Evolutionary conservation across 192 early-diverging fungal species (phyloP).

Genomic region (Phycomyces blakesleeanus): DNA sequence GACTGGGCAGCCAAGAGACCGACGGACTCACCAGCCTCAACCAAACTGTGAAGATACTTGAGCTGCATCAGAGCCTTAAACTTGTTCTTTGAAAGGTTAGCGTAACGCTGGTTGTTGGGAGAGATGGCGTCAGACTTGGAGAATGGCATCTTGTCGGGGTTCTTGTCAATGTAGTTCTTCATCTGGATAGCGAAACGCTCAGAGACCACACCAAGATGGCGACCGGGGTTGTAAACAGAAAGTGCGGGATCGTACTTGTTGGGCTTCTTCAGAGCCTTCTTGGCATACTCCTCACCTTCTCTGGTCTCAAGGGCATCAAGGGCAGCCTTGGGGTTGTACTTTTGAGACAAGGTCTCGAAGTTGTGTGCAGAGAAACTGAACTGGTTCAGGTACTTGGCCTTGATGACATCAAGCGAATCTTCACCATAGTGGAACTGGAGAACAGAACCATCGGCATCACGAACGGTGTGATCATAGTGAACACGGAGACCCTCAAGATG

Average conservation of each 20-base stretch:
- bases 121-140: constrained; percentile 46
- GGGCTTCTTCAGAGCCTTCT: constrained; percentile 72
- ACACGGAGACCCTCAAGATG: constrained; percentile 93
- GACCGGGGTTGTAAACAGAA: constrained; percentile 75
- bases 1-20: constrained; percentile 95
- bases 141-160: constrained; percentile 65
- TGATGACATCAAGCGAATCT: constrained; percentile 94
- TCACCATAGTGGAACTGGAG: constrained; percentile 99
- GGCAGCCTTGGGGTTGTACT: constrained; percentile 72
- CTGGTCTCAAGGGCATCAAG: constrained; percentile 65
- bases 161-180: constrained; percentile 61
- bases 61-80: constrained; percentile 93
- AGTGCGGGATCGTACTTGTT: constrained; percentile 75
- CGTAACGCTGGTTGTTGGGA: constrained; percentile 56
- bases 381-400: constrained; percentile 84
- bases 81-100: constrained; percentile 54
- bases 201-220: constrained; percentile 83
- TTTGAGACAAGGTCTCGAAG: constrained; percentile 72
- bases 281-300: constrained; percentile 69
- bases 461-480: constrained; percentile 96
- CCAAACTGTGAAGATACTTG: constrained; percentile 90
- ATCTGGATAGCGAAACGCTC: constrained; percentile 79
- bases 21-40: constrained; percentile 97
- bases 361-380: constrained; percentile 95
- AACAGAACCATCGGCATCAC: constrained; percentile 91